phyloP scores from a whole-genome alignment of 805 yeast genomes.

The Zygotorulaspora danielsina region DNA sequence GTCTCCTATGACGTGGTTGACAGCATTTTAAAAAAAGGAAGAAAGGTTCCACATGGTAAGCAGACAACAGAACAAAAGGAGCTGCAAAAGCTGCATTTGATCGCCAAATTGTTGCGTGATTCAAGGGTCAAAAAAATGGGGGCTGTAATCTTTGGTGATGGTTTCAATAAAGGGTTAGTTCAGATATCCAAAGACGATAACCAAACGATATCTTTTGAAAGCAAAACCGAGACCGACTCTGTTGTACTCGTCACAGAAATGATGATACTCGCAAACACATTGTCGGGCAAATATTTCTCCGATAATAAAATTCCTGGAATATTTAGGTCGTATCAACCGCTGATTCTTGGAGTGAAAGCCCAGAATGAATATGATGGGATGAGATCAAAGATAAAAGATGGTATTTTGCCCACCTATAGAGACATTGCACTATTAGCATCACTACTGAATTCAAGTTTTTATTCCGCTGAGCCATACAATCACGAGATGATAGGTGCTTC shows the following conservation, averaged over 20 bases:
- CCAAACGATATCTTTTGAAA: constrained; percentile 21
- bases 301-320: constrained; percentile 49
- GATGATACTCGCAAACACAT: constrained; percentile 76
- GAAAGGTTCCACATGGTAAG: constrained; percentile 7
- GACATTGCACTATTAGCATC: constrained; percentile 44
- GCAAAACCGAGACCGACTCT: constrained; percentile 42
- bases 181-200: constrained; percentile 13
- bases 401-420: constrained; percentile 31
- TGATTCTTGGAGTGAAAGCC: constrained; percentile 31
- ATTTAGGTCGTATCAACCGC: constrained; percentile 35
- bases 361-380: constrained; percentile 22
- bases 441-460: constrained; percentile 50
- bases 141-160: constrained; percentile 42
- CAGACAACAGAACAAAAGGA: constrained; percentile 28
- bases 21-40: constrained; percentile 38
- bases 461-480: constrained; percentile 40
- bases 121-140: constrained; percentile 36
- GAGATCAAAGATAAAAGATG: constrained; percentile 21
- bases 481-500: constrained; percentile 65
- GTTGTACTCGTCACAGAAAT: constrained; percentile 70
- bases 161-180: constrained; percentile 29
- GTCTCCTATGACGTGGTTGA: constrained; percentile 65
- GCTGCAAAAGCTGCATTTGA: constrained; percentile 34
- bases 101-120: constrained; percentile 21
- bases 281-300: constrained; percentile 48